Conservation (phyloP, 2,329 filamentous ascomycete species). For the Tricladium varicosporioides region DNA sequence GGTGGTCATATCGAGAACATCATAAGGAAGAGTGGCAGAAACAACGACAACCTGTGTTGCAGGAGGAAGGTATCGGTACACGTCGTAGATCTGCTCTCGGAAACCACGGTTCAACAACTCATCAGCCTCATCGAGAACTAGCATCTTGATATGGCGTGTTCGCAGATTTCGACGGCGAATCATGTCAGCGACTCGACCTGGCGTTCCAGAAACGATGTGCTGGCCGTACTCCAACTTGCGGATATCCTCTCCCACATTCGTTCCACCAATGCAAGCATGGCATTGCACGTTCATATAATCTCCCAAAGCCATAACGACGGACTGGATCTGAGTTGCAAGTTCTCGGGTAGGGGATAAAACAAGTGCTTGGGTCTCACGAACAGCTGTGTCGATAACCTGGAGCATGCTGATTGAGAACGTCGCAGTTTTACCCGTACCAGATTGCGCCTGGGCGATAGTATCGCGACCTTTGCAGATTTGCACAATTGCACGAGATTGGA, state of each 20-base stretch:
- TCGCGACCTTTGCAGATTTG: slow-evolving; percentile 99
- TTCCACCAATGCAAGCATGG: slow-evolving; percentile 97
- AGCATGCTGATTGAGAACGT: slow-evolving; percentile 97
- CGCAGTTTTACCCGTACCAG: slow-evolving; percentile 98
- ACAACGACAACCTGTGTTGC: slow-evolving; percentile 98
- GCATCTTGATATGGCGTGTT: slow-evolving; percentile 75
- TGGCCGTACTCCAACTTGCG: slow-evolving; percentile 96
- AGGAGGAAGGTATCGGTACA: slow-evolving; percentile 94
- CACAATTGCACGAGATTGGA: slow-evolving; percentile 96
- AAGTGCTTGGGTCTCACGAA: slow-evolving; percentile 90
- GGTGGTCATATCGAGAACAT: slow-evolving; percentile 98
- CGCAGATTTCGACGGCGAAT: slow-evolving; percentile 71
- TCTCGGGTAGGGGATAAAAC: slow-evolving; percentile 95
- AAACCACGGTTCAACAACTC: slow-evolving; percentile 90
- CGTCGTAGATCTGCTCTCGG: slow-evolving; percentile 97
- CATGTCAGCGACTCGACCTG: slow-evolving; percentile 91
- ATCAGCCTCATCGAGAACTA: slow-evolving; percentile 74
- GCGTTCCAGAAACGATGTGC: slow-evolving; percentile 95
- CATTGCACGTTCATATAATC: slow-evolving; percentile 99
- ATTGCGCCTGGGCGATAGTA: slow-evolving; percentile 98
- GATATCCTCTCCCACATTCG: slow-evolving; percentile 97
- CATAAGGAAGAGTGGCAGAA: slow-evolving; percentile 93
- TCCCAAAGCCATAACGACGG: slow-evolving; percentile 97
- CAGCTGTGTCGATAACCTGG: slow-evolving; percentile 90
- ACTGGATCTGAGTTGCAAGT: slow-evolving; percentile 96